Evolutionary conservation across 1,284 basidiomycete species (phyloP).

Genomic region (Fomitopsis palustris): DNA sequence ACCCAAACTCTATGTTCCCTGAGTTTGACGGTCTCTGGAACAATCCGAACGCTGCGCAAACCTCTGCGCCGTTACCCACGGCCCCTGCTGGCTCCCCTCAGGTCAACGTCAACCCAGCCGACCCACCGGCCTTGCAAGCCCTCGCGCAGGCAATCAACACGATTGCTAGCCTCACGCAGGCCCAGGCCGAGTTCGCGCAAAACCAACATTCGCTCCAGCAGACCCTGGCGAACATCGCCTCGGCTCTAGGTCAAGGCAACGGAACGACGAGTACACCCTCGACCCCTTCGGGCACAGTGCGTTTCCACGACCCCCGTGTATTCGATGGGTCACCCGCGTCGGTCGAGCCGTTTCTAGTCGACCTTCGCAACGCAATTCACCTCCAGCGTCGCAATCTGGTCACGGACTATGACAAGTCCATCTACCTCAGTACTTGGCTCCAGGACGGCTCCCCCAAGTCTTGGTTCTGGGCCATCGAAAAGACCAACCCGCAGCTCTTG

Average conservation of each 20-base stretch:
- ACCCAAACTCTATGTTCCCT: too few relatives aligned
- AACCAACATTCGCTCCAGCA: too few relatives aligned
- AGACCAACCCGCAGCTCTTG: neutral
- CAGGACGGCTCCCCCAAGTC: conserved; percentile 2
- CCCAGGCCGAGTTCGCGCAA: too few relatives aligned
- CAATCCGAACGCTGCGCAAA: too few relatives aligned
- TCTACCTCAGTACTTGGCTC: conserved; percentile 1
- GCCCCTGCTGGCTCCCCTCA: too few relatives aligned
- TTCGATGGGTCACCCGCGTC: neutral
- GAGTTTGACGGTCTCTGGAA: too few relatives aligned
- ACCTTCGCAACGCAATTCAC: neutral
- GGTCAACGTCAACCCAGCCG: neutral
- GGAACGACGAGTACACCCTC: too few relatives aligned
- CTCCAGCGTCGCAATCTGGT: neutral
- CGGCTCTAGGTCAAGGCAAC: too few relatives aligned
- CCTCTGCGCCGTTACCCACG: too few relatives aligned
- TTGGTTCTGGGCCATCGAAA: conserved; percentile 4
- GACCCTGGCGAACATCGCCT: too few relatives aligned
- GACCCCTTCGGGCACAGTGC: too few relatives aligned
- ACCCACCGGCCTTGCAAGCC: neutral
- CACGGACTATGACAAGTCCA: neutral
- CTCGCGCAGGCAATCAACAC: neutral
- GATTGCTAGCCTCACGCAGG: neutral
- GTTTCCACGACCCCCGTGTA: too few relatives aligned
- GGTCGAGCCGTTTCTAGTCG: neutral